These are phyloP conservation scores for Chlamydomonas sphaeroides DNA, from an alignment of 139 green algal species.

Conservation along the genomic window DNA sequence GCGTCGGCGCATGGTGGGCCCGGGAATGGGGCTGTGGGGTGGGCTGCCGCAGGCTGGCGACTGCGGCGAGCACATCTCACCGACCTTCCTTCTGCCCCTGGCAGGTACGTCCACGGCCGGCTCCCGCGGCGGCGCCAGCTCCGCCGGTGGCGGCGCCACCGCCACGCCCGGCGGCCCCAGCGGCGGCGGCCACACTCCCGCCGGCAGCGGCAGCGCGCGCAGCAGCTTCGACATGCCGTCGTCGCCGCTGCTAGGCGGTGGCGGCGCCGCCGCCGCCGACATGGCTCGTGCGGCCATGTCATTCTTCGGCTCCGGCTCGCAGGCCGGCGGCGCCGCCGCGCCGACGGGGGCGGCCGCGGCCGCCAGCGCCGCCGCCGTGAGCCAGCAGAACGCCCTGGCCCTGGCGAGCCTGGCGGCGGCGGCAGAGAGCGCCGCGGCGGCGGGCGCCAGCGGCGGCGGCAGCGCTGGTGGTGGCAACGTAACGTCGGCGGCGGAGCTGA, in stretches of 20 bases:
- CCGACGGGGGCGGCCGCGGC: background rate
- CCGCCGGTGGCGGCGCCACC: conserved; percentile 1
- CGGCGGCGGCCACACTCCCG: conserved; percentile 9
- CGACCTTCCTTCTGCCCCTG: too few species aligned
- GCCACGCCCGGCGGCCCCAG: conserved; percentile 2
- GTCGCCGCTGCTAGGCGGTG: background rate
- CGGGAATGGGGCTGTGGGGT: too few species aligned
- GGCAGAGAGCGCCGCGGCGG: background rate
- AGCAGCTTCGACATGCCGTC: conserved; percentile 2
- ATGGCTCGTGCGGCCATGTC: too few species aligned
- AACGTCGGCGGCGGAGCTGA: background rate
- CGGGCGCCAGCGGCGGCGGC: background rate
- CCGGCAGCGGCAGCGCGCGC: background rate
- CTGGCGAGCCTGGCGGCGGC: conserved; percentile 22
- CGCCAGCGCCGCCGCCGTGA: background rate
- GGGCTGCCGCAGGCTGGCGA: too few species aligned
- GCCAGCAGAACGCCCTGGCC: conserved; percentile 16
- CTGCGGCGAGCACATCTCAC: too few species aligned
- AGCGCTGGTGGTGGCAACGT: background rate
- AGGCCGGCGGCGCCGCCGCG: background rate
- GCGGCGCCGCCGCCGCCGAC: background rate
- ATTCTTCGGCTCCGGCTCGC: too few species aligned
- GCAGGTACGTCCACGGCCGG: background rate
- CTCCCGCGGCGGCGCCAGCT: background rate
- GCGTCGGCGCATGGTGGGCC: background rate